Evolutionary conservation across 2,329 filamentous ascomycete genomes (phyloP).

Genomic region (Fusarium pininemorale): DNA sequence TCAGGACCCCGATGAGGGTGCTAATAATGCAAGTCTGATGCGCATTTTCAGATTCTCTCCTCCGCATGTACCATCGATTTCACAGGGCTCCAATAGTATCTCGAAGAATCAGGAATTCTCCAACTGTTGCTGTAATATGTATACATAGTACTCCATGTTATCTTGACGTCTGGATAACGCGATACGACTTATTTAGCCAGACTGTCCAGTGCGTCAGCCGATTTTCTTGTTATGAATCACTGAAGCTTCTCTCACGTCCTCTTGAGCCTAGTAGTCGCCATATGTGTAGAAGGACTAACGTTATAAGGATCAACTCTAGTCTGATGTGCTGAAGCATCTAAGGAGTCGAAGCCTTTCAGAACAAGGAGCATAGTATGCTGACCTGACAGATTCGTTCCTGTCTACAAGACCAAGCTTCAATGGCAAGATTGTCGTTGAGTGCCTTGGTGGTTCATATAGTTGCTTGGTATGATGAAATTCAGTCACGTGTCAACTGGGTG

Average conservation of each 20-base stretch:
- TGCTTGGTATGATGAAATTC: background rate
- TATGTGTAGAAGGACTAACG: background rate
- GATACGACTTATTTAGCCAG: background rate
- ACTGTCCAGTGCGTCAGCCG: background rate
- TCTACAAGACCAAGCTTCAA: background rate
- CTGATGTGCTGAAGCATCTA: background rate
- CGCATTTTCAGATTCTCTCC: background rate
- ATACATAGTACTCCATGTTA: background rate
- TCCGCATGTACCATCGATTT: background rate
- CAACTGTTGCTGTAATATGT: background rate
- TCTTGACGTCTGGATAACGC: background rate
- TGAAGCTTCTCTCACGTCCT: background rate
- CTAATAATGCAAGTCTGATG: slow-evolving; percentile 30
- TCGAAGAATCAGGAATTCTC: background rate
- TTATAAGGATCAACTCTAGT: background rate
- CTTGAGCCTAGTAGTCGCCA: background rate
- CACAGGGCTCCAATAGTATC: background rate
- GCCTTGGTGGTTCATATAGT: background rate
- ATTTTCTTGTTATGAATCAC: background rate
- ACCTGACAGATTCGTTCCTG: background rate
- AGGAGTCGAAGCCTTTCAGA: background rate
- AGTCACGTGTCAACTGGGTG: slow-evolving; percentile 23
- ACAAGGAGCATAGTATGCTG: background rate
- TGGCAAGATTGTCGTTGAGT: background rate
- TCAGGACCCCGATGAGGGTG: background rate